Evolutionary conservation across 345 rosid species (phyloP), one percentile per base, ranked within the genome.

Genomic region (Bretschneidera sinensis): DNA sequence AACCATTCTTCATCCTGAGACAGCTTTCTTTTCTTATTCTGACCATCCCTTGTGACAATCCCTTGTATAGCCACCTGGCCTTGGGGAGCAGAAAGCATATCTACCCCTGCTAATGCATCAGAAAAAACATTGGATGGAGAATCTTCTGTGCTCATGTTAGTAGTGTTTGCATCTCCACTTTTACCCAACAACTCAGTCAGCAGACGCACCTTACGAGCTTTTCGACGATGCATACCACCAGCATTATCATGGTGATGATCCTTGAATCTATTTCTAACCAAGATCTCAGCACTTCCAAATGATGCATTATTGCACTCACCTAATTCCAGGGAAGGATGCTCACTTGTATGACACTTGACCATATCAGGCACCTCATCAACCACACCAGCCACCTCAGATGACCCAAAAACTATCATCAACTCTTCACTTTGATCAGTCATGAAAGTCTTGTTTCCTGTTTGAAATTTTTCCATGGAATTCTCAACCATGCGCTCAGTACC

Each of bases 171-270:
- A 60, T 55, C 75, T 39, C 67, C 81, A 45, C 57, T 63, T 66
- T 73, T 69, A 70, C 77, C 66, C 75, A 89, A 59, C 74, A 94
- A 77, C 31, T 94, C 99, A n/a, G 86, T 83, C 34, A 94, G 74
- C 66, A 79, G 74, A 62, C 92, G 88, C 64, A 84, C 69, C 73
- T 88, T 94, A 48, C 81, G 80, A 54, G 77, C 43, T 85, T 78
- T 88, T 55, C 79, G 85, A 17, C 84, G 86, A 69, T 71, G 87
- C 66, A 62, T 56, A 62, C 84, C 71, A 55, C 72, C 57, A n/a
- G 69, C 57, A 39, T 39, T 39, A 39, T 39, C 45, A 7, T 39
- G 45, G 45, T 39, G 45, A 39, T 39, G 11, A 39, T 39, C 15
- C 45, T 39, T 5, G 45, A 5, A 11, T 39, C 45, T 50, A 53